These are phyloP conservation scores for Alternaria ventricosa DNA, from an alignment of 2,329 filamentous ascomycete species.

Conservation along the genomic window DNA sequence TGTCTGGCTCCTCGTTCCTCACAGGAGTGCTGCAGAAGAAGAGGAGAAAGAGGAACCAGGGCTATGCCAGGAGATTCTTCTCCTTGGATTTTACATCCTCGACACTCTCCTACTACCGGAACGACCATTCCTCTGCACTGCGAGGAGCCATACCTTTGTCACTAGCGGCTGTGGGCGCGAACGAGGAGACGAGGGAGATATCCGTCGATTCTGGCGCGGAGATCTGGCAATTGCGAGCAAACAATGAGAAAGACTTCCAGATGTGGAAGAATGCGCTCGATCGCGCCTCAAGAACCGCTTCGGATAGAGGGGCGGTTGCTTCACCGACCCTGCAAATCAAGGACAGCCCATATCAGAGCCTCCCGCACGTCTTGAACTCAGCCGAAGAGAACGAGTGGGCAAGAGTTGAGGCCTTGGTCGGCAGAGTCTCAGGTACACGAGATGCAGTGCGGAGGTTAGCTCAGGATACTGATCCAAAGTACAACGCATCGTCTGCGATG, in stretches of 20 bases:
- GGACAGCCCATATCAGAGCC: slow-evolving; percentile 27
- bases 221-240: slow-evolving; percentile 90
- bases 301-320: slow-evolving; percentile 23
- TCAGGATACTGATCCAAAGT: slow-evolving; percentile 78
- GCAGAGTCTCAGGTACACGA: slow-evolving; percentile 82
- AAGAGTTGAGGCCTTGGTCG: slow-evolving; percentile 83
- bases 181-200: slow-evolving; percentile 87
- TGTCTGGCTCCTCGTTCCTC: slow-evolving; percentile 65
- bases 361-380: slow-evolving; percentile 27
- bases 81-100: slow-evolving; percentile 93
- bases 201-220: slow-evolving; percentile 97
- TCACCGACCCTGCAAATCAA: slow-evolving; percentile 40
- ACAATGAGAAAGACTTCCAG: slow-evolving; percentile 81
- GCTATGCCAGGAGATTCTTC: slow-evolving; percentile 92
- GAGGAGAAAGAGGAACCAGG: slow-evolving; percentile 90
- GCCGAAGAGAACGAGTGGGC: slow-evolving; percentile 85
- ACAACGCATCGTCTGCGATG: slow-evolving; percentile 48
- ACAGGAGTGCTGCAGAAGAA: slow-evolving; percentile 88
- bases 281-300: slow-evolving; percentile 69
- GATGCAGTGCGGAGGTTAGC: slow-evolving; percentile 88
- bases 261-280: slow-evolving; percentile 89
- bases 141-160: slow-evolving; percentile 92
- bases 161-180: slow-evolving; percentile 86
- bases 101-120: slow-evolving; percentile 95
- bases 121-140: slow-evolving; percentile 88